Base-by-base conservation (phyloP, 257 asterid species). In the Lithospermum erythrorhizon region DNA sequence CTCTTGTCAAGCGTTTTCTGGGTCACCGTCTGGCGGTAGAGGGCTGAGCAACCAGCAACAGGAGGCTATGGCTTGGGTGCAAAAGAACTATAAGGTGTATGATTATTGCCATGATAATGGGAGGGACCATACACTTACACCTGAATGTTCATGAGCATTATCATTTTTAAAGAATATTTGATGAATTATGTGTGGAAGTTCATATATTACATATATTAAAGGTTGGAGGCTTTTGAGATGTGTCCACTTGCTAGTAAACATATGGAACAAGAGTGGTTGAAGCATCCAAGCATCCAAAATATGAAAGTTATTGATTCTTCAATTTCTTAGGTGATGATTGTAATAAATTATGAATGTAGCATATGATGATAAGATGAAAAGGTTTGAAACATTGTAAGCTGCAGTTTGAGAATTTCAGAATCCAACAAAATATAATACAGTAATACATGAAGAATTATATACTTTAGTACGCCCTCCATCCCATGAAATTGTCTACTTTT, bases 1-100 rank as follows among this genome's bases (percentile, higher is more conserved):
- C 65, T 54, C 68, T 0, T 79, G 97, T 74, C 72, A 72, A 63
- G 75, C 83, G 1, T 65, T 73, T 0, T 65, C 81, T 0, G 84
- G 73, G 0, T 73, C 87, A 9, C 89, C 89, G 0, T 55, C 72
- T 0, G 81, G 85, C 16, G 65, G 75, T 8, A 17, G 58, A 0
- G 95, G 97, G 68, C 68, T 87, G 74, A 87, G 89, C 83, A 49
- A 68, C 30, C 94, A 82, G 74, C 97, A 87, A 58, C 29, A 60
- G 1, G 77, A 78, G 1, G 81, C 91, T 30, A 65, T 90, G 97
- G 70, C 57, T 0, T 85, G 91, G 94, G 95, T 75, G 56, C 86
- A 85, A 5, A 82, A 65, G 2, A 64, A 72, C 23, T 64, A 82
- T 67, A 83, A 70, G 78, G 68, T 83, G 45, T 90, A 90, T 63